A percentile compares a stretch with the other conserved stretches of the same genome.
phyloP scores from a whole-genome alignment of 2,329 filamentous ascomycete species.

The Colletotrichum spinosum region DNA sequence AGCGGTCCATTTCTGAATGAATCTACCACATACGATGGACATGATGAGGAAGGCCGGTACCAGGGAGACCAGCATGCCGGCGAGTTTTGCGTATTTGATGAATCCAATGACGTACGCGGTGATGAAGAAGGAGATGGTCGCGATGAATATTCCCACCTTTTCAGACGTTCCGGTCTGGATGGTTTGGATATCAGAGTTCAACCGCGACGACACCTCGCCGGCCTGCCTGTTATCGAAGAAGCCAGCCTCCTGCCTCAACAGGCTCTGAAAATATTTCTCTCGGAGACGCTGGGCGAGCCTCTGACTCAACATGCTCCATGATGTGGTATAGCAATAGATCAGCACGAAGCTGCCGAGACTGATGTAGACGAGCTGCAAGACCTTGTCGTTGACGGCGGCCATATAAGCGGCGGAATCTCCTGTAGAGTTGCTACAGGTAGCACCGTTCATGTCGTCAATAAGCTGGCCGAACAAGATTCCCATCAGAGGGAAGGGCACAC shows the following conservation, averaged over 20 bases:
- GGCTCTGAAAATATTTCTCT: constrained; percentile 63
- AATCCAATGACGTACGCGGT: constrained; percentile 72
- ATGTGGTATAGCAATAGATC: constrained; percentile 69
- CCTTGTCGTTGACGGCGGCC: constrained; percentile 57
- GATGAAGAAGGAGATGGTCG: constrained; percentile 69
- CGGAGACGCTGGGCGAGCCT: constrained; percentile 68
- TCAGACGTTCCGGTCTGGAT: constrained; percentile 72
- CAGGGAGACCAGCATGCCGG: constrained; percentile 67
- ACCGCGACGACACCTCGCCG: constrained; percentile 67
- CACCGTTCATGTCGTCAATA: constrained; percentile 64
- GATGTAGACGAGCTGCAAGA: constrained; percentile 69
- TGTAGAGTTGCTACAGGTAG: constrained; percentile 52
- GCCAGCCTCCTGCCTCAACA: constrained; percentile 67
- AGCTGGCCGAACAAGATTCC: constrained; percentile 68
- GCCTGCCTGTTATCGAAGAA: constrained; percentile 68
- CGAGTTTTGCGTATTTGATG: constrained; percentile 66
- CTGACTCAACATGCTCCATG: constrained; percentile 68
- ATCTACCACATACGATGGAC: constrained; percentile 62
- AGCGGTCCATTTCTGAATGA: constrained; percentile 58
- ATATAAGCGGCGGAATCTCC: constrained; percentile 41
- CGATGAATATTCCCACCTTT: constrained; percentile 71
- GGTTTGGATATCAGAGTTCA: constrained; percentile 69
- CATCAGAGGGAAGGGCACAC: constrained; percentile 66
- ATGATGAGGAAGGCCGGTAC: constrained; percentile 68
- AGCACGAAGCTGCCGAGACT: constrained; percentile 68